Conservation (phyloP, 805 yeast species). For the Candida vartiovaarae region DNA sequence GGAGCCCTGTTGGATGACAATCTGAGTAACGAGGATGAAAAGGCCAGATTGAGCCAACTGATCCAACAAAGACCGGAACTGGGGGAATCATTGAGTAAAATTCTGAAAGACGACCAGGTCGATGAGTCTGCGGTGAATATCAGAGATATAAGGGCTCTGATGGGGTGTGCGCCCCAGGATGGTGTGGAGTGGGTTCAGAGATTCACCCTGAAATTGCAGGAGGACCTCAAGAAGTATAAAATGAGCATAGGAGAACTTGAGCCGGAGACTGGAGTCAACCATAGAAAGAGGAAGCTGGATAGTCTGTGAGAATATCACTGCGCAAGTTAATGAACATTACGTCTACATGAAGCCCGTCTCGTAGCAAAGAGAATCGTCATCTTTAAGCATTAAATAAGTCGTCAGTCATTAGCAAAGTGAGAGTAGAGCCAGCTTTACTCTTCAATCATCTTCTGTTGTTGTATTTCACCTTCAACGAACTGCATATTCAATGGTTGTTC, state of each 20-base stretch:
- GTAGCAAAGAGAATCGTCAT: too few species aligned
- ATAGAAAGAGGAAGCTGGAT: neutral
- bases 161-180: neutral
- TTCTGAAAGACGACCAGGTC: neutral
- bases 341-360: too few species aligned
- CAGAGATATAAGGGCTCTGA: neutral
- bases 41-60: neutral
- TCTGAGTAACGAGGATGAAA: neutral
- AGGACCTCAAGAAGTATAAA: neutral
- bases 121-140: neutral
- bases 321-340: too few species aligned
- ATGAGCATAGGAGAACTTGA: neutral
- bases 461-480: too few species aligned
- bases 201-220: neutral
- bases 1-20: neutral
- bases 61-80: conserved; percentile 1
- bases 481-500: too few species aligned
- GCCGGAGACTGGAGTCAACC: neutral
- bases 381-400: too few species aligned
- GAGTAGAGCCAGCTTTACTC: too few species aligned
- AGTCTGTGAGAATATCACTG: neutral
- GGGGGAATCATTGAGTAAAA: neutral
- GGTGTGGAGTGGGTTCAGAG: neutral
- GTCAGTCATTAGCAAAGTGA: too few species aligned
- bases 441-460: too few species aligned